A percentile compares a stretch with the other conserved stretches of the same genome.
These are phyloP conservation scores for Geotrichum restrictum DNA, from an alignment of 1,139 yeast species.

Conservation along the genomic window DNA sequence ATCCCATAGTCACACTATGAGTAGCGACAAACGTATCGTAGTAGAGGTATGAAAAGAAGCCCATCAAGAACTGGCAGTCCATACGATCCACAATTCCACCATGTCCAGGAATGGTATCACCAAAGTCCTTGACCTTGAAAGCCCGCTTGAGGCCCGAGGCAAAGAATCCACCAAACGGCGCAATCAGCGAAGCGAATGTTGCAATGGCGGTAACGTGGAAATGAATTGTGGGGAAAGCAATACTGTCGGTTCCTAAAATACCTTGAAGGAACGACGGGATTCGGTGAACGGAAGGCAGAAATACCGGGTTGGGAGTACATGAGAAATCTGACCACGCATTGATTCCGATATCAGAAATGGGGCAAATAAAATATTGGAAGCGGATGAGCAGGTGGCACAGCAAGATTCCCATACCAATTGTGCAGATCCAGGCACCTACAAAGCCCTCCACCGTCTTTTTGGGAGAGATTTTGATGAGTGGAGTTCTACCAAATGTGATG, in stretches of 20 bases:
- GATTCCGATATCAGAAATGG: conserved; percentile 61
- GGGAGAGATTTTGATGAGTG: conserved; percentile 87
- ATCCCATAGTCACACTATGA: conserved; percentile 63
- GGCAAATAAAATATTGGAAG: conserved; percentile 79
- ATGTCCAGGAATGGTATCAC: conserved; percentile 92
- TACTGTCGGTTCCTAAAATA: conserved; percentile 43
- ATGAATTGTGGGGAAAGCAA: conserved; percentile 78
- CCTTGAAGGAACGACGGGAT: conserved; percentile 64
- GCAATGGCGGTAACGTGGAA: conserved; percentile 82
- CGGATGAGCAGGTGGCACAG: conserved; percentile 62
- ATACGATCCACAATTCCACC: conserved; percentile 97
- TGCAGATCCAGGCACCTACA: conserved; percentile 94
- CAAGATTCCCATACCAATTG: conserved; percentile 66
- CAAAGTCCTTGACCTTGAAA: conserved; percentile 90
- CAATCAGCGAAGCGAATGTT: conserved; percentile 91
- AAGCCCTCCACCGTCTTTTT: conserved; percentile 97
- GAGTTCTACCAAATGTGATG: conserved; percentile 90
- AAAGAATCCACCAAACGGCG: conserved; percentile 97
- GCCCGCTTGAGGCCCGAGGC: conserved; percentile 97
- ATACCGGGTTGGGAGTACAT: conserved; percentile 86
- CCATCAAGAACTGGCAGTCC: conserved; percentile 97
- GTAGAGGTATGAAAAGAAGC: conserved; percentile 86
- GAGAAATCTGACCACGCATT: conserved; percentile 59
- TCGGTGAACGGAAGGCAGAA: conserved; percentile 70
- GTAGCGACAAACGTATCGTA: conserved; percentile 81